Evolutionary conservation across 345 rosid genomes (phyloP), one percentile per base, ranked within the genome.

Genomic region (Geranium brycei): DNA sequence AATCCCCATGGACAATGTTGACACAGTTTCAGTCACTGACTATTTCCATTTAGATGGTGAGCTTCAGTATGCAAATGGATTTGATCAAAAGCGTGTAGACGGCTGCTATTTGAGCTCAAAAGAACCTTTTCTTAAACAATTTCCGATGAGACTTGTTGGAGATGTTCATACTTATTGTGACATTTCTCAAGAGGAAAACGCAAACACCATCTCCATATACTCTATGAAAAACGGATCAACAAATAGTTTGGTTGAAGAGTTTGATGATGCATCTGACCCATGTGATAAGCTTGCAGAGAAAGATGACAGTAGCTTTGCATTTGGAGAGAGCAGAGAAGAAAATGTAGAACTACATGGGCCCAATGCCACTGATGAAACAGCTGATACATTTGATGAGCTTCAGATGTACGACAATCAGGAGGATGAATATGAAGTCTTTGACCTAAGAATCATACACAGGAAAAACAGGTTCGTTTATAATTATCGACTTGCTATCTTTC

Each of bases 391-490:
- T 19, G 81, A 80, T 64, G 97, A 87, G 16, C 71, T 83, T 77
- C 70, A 66, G 57, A 76, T 76, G 76, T 69, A 51, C 51, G 62
- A 68, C 38, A 51, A 57, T 56, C 72, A 53, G 0, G 95, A 80
- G 60, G 91, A 87, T 66, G 97, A 88, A 57, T 86, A 80, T 41
- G 99, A 88, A 82, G 79, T 90, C 3, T 93, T 93, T 71, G 67
- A 83, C 73, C 81, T 90, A 61, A 79, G 96, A 75, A 83, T 93
- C 76, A 74, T 93, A 68, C 99, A 90, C 77, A 71, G 97, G 85
- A 87, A 83, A 81, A 90, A 90, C 79, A 83, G 92, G 96, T 91
- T 59, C 31, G 81, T 73, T 53, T 40, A 32, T 61, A 61, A 62
- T 64, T 32, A 23, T 65, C 59, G 51, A 12, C 32, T 5, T 17